phyloP scores from a whole-genome alignment of 2,329 filamentous ascomycete species.

The Neobulgaria alba region DNA sequence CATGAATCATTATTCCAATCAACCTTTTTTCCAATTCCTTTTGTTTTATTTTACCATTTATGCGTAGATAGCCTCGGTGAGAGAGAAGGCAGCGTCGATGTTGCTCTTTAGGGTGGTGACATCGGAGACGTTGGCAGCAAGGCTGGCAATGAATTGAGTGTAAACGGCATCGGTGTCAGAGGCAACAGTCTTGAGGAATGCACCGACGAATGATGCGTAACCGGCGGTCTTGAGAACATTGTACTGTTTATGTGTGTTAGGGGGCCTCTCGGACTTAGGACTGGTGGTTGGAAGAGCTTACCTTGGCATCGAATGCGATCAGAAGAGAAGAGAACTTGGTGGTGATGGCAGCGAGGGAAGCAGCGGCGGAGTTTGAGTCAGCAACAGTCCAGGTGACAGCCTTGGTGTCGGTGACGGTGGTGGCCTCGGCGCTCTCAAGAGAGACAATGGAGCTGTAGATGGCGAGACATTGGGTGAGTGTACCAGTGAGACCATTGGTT shows the following conservation, averaged over 20 bases:
- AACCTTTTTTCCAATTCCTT: neutral
- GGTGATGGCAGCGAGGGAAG: conserved; percentile 4
- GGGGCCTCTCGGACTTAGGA: neutral
- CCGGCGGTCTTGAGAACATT: conserved; percentile 1
- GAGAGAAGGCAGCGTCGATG: conserved; percentile 6
- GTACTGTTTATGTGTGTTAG: neutral
- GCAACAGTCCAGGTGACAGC: neutral
- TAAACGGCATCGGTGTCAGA: conserved; percentile 3
- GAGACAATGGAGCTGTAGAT: neutral
- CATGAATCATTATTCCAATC: neutral
- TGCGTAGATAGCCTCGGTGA: neutral
- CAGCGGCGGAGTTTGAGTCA: conserved; percentile 1
- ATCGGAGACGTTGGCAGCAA: conserved; percentile 1
- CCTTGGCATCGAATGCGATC: conserved; percentile 6
- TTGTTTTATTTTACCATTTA: neutral
- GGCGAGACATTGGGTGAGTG: neutral
- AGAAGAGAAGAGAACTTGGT: conserved; percentile 5
- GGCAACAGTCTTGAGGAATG: conserved; percentile 1
- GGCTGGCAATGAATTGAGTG: neutral
- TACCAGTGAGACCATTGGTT: neutral
- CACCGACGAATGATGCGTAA: conserved; percentile 2
- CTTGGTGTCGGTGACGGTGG: neutral
- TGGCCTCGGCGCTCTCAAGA: neutral
- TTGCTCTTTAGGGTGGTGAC: conserved; percentile 2
- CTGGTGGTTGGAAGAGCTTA: neutral